Conservation (phyloP, 2,329 filamentous ascomycete genomes). For the Daldinia sp. region DNA sequence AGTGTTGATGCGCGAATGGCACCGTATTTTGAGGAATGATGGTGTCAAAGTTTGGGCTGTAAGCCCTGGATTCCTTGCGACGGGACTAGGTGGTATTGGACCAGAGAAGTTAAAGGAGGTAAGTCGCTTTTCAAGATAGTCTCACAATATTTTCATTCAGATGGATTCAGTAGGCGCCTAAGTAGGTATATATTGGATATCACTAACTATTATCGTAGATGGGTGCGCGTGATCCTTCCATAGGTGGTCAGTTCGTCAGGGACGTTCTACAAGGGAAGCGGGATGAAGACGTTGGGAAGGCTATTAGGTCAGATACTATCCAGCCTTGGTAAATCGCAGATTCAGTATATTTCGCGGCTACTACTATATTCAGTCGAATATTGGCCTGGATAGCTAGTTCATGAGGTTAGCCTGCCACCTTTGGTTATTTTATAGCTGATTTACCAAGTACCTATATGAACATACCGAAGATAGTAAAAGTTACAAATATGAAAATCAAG, state of each 20-base stretch:
- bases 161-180: neutral
- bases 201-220: slow-evolving; percentile 36
- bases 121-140: slow-evolving; percentile 22
- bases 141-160: neutral
- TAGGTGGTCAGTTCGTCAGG: slow-evolving; percentile 46
- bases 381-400: neutral
- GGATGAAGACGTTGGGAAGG: slow-evolving; percentile 47
- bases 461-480: too few species aligned
- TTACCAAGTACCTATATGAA: too few species aligned
- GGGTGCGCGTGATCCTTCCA: slow-evolving; percentile 45
- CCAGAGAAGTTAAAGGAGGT: slow-evolving; percentile 42
- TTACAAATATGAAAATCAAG: too few species aligned
- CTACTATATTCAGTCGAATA: neutral
- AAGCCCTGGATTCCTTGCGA: slow-evolving; percentile 63
- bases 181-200: neutral
- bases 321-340: slow-evolving; percentile 44
- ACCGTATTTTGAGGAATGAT: slow-evolving; percentile 58
- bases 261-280: slow-evolving; percentile 48
- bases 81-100: slow-evolving; percentile 55
- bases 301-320: slow-evolving; percentile 40
- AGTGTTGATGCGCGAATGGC: slow-evolving; percentile 61
- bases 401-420: too few species aligned
- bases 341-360: neutral
- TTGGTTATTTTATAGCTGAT: too few species aligned
- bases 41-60: slow-evolving; percentile 63